phyloP scores from a whole-genome alignment of 768 basidiomycete species.

The Paxillus involutus region DNA sequence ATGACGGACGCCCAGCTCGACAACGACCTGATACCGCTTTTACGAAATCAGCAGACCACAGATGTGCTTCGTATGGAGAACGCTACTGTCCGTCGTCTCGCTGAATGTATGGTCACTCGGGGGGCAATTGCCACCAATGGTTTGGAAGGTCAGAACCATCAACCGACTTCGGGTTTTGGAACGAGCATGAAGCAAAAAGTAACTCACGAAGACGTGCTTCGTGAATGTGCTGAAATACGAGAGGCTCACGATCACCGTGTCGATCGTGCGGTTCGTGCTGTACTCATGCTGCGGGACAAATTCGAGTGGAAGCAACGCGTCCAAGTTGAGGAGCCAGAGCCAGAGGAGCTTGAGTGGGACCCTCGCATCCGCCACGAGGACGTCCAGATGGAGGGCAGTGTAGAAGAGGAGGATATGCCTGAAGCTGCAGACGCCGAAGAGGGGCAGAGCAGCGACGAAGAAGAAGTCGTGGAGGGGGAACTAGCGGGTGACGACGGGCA shows the following conservation, averaged over 20 bases:
- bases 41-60: constrained; percentile 78
- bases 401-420: constrained; percentile 6
- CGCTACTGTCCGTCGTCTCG: constrained; percentile 67
- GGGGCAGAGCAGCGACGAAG: constrained; percentile 38
- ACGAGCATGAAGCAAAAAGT: constrained; percentile 21
- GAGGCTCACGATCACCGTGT: constrained; percentile 73
- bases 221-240: constrained; percentile 65
- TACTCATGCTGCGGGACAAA: constrained; percentile 73
- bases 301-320: constrained; percentile 86
- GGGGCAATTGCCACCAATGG: constrained; percentile 46
- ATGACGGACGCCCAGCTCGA: constrained; percentile 71
- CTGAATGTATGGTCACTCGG: constrained; percentile 63
- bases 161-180: constrained; percentile 25
- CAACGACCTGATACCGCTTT: constrained; percentile 66
- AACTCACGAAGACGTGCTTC: constrained; percentile 57
- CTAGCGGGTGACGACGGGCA: constrained; percentile 31
- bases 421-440: constrained; percentile 27
- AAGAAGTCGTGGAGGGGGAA: constrained; percentile 37
- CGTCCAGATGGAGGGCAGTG: constrained; percentile 7
- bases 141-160: constrained; percentile 40
- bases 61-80: constrained; percentile 74
- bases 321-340: constrained; percentile 75
- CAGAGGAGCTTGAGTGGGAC: constrained; percentile 75
- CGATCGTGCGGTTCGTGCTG: constrained; percentile 77
- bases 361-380: constrained; percentile 39